A percentile compares a stretch with the other conserved stretches of the same genome.
Conservation (phyloP, 2,329 filamentous ascomycete species). For the Cladosporium sp. region DNA sequence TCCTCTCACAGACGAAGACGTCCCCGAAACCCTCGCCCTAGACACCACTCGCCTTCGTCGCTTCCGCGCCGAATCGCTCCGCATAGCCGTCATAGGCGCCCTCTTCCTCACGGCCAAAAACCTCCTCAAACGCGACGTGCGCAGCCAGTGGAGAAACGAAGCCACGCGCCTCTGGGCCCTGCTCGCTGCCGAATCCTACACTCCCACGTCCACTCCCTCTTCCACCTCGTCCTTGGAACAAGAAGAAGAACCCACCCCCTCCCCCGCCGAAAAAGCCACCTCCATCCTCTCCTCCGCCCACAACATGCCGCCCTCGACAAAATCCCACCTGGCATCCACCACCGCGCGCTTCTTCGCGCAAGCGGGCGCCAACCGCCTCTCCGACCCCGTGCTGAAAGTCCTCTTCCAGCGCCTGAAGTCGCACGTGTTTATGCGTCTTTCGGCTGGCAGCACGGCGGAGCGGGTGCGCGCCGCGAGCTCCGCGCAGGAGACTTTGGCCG, state of each 20-base stretch:
- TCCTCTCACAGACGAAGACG: constrained; percentile 46
- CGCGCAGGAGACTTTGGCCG: constrained; percentile 65
- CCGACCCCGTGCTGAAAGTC: constrained; percentile 62
- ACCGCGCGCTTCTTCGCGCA: constrained; percentile 50
- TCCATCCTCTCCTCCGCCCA: constrained; percentile 47
- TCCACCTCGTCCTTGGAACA: too few species aligned
- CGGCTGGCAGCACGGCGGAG: constrained; percentile 64
- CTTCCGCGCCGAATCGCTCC: constrained; percentile 54
- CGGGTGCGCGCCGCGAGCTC: constrained; percentile 65
- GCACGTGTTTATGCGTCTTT: constrained; percentile 62
- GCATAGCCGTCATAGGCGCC: constrained; percentile 68
- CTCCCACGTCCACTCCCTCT: constrained; percentile 31
- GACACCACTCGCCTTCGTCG: constrained; percentile 62
- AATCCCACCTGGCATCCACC: constrained; percentile 39
- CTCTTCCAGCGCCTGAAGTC: constrained; percentile 63
- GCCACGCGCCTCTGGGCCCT: constrained; percentile 67
- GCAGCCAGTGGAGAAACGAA: constrained; percentile 72
- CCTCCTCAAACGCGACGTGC: constrained; percentile 74
- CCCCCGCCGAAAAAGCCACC: constrained; percentile 39
- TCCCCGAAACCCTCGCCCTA: constrained; percentile 71
- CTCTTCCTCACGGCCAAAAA: constrained; percentile 79
- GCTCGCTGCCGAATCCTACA: constrained; percentile 57
- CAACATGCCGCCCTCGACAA: constrained; percentile 46
- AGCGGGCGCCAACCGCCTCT: constrained; percentile 46
- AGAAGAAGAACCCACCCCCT: constrained; percentile 14